Evolutionary conservation across 768 basidiomycete genomes (phyloP).

Genomic region (Leccinellum rugosiceps): DNA sequence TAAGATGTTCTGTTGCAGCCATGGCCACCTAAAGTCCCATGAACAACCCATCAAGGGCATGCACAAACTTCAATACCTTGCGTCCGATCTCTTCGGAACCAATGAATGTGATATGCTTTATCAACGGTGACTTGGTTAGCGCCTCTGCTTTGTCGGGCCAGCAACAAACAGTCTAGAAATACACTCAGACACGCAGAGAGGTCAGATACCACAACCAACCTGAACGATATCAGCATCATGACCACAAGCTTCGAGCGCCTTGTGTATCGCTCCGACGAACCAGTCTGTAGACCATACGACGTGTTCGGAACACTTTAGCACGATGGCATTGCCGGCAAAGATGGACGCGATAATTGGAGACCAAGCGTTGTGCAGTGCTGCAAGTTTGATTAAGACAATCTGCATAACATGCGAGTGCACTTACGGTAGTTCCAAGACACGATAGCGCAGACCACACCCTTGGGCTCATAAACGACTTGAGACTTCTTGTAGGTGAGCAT

Average conservation of each 20-base stretch:
- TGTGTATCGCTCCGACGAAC: constrained; percentile 77
- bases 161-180: constrained; percentile 70
- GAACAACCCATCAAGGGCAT: not conserved
- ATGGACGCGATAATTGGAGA: constrained; percentile 90
- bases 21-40: constrained; percentile 59
- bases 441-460: constrained; percentile 89
- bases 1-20: constrained; percentile 83
- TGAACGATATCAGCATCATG: constrained; percentile 89
- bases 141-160: constrained; percentile 84
- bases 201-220: constrained; percentile 33
- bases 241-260: constrained; percentile 77
- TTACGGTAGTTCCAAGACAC: constrained; percentile 95
- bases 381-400: constrained; percentile 1
- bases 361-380: constrained; percentile 91
- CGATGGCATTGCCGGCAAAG: constrained; percentile 86
- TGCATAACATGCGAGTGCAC: constrained; percentile 16
- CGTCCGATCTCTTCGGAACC: constrained; percentile 78
- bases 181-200: constrained; percentile 6
- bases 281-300: constrained; percentile 88
- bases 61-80: constrained; percentile 43
- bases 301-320: constrained; percentile 89
- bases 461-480: constrained; percentile 81
- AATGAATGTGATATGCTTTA: constrained; percentile 96
- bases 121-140: constrained; percentile 70
- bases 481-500: constrained; percentile 76